Conservation (phyloP, 345 rosid genomes). For the Crucihimalaya himalaica region DNA sequence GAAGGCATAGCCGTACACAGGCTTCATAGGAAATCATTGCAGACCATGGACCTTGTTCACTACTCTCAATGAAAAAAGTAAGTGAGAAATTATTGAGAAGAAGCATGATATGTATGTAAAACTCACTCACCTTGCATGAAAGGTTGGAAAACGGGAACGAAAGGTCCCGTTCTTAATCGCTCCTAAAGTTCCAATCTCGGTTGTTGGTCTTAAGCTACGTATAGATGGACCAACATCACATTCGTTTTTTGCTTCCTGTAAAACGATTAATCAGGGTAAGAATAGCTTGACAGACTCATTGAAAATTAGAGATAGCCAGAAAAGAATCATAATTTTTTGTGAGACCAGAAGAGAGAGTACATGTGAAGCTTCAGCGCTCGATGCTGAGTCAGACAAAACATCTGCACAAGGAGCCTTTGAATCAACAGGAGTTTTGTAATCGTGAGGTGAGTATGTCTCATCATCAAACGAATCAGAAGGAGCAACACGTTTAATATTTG, state of each 20-base stretch:
- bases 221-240: conserved; percentile 38
- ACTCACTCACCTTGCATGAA: conserved; percentile 74
- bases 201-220: conserved; percentile 32
- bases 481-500: conserved; percentile 34
- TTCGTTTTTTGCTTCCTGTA: conserved; percentile 48
- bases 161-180: conserved; percentile 40
- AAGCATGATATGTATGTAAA: conserved; percentile 16
- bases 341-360: background rate
- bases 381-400: conserved; percentile 54
- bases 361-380: conserved; percentile 49
- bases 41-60: conserved; percentile 90
- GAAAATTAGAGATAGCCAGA: background rate
- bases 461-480: conserved; percentile 53
- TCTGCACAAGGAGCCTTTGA: conserved; percentile 37
- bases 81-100: background rate
- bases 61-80: conserved; percentile 26
- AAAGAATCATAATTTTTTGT: conserved; percentile 36
- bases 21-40: conserved; percentile 88
- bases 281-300: background rate
- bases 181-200: conserved; percentile 43
- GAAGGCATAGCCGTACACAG: conserved; percentile 78
- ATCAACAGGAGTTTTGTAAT: conserved; percentile 35
- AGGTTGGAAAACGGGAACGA: conserved; percentile 62
- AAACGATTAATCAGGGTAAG: background rate
- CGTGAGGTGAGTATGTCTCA: conserved; percentile 51